phyloP scores from a whole-genome alignment of 768 basidiomycete species.

The Leccinum fibrillosum region DNA sequence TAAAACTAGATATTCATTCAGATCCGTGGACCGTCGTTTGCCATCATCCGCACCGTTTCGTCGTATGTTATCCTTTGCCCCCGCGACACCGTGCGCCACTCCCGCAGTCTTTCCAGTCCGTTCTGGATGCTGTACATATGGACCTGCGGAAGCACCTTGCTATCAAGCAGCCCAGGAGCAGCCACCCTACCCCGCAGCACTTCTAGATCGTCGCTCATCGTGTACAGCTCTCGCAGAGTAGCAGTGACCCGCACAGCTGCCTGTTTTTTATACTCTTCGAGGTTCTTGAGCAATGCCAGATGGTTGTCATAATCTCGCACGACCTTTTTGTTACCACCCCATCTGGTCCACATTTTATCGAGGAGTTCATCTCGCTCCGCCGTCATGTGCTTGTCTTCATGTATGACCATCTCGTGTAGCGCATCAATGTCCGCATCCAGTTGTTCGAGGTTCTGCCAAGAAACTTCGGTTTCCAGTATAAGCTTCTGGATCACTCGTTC shows the following conservation, averaged over 20 bases:
- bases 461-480: slow-evolving; percentile 62
- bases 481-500: slow-evolving; percentile 51
- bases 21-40: slow-evolving; percentile 6
- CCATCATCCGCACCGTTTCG: slow-evolving; percentile 23
- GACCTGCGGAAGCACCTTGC: slow-evolving; percentile 64
- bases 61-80: slow-evolving; percentile 48
- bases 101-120: slow-evolving; percentile 55
- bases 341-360: slow-evolving; percentile 61
- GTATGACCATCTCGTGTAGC: slow-evolving; percentile 56
- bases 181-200: slow-evolving; percentile 71
- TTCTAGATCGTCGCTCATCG: slow-evolving; percentile 72
- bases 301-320: slow-evolving; percentile 47
- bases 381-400: slow-evolving; percentile 50
- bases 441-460: slow-evolving; percentile 50
- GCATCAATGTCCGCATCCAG: slow-evolving; percentile 59
- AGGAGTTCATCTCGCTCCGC: slow-evolving; percentile 53
- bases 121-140: slow-evolving; percentile 69
- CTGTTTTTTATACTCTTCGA: slow-evolving; percentile 55
- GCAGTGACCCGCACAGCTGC: slow-evolving; percentile 67
- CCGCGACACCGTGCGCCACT: slow-evolving; percentile 49
- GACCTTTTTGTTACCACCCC: slow-evolving; percentile 57
- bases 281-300: slow-evolving; percentile 49
- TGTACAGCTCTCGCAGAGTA: slow-evolving; percentile 56
- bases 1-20: neutral
- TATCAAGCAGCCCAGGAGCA: slow-evolving; percentile 58